Evolutionary conservation across 257 asterid genomes (phyloP).

Genomic region (Solanum bulbocastanum): DNA sequence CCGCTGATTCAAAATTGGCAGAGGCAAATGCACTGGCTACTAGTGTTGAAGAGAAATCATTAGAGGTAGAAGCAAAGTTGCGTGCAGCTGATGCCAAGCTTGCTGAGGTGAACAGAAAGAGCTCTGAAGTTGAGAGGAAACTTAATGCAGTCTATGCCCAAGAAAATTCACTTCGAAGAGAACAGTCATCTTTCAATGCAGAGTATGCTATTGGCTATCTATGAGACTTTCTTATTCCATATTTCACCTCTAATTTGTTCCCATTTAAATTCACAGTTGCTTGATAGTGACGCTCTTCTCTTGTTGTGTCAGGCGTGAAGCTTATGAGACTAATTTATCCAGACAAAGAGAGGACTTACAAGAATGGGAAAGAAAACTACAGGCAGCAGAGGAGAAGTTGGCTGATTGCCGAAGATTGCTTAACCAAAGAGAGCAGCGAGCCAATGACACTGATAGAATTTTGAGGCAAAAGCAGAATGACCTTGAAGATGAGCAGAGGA

Average conservation of each 20-base stretch:
- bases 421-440: conserved; percentile 88
- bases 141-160: conserved; percentile 58
- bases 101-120: conserved; percentile 86
- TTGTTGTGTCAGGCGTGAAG: conserved; percentile 48
- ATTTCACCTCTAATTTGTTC: background rate
- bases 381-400: conserved; percentile 77
- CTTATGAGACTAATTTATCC: conserved; percentile 48
- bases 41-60: conserved; percentile 68
- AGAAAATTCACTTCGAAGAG: conserved; percentile 72
- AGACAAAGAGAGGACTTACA: conserved; percentile 85
- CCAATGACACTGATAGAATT: conserved; percentile 64
- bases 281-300: background rate
- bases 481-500: conserved; percentile 59
- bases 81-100: conserved; percentile 81
- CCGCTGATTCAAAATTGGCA: conserved; percentile 65
- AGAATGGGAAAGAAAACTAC: conserved; percentile 80
- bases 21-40: conserved; percentile 74
- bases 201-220: conserved; percentile 46
- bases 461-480: conserved; percentile 64
- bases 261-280: background rate
- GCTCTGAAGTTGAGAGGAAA: conserved; percentile 75
- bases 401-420: conserved; percentile 79
- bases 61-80: conserved; percentile 83
- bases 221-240: background rate
- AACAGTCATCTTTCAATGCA: conserved; percentile 47